A percentile compares a stretch with the other conserved stretches of the same genome.
Evolutionary conservation across 2,329 filamentous ascomycete species (phyloP).

Genomic region (Calonectria montana): DNA sequence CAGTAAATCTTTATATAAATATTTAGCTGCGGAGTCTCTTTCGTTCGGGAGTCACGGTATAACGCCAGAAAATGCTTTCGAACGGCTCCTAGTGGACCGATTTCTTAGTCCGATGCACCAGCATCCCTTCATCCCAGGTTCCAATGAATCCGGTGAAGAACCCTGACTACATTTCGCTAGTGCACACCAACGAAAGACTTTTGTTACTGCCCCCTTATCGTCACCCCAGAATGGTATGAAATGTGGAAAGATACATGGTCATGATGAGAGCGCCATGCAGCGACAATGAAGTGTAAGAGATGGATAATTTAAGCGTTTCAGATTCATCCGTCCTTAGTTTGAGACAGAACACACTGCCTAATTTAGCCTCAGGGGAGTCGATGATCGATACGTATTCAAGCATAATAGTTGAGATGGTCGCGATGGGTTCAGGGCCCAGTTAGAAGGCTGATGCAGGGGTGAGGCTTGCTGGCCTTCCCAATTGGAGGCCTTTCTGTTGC

Average conservation of each 20-base stretch:
- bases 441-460: background rate
- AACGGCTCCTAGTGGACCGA: background rate
- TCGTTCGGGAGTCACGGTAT: background rate
- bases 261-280: conserved; percentile 9
- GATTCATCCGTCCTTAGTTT: conserved; percentile 11
- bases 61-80: background rate
- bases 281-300: background rate
- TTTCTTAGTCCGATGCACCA: too few species aligned
- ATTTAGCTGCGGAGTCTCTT: background rate
- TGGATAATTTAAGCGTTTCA: conserved; percentile 1
- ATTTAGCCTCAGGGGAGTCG: background rate
- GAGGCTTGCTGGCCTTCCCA: too few species aligned
- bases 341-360: background rate
- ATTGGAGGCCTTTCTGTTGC: background rate
- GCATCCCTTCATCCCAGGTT: background rate
- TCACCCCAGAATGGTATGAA: conserved; percentile 28
- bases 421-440: background rate
- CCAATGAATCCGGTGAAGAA: background rate
- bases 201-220: background rate
- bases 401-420: background rate
- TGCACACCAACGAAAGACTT: background rate
- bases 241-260: background rate
- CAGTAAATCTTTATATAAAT: background rate
- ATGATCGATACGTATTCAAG: background rate
- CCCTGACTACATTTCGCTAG: conserved; percentile 6